phyloP scores from a whole-genome alignment of 73 alveolate species.

The Paramecium caudatum region DNA sequence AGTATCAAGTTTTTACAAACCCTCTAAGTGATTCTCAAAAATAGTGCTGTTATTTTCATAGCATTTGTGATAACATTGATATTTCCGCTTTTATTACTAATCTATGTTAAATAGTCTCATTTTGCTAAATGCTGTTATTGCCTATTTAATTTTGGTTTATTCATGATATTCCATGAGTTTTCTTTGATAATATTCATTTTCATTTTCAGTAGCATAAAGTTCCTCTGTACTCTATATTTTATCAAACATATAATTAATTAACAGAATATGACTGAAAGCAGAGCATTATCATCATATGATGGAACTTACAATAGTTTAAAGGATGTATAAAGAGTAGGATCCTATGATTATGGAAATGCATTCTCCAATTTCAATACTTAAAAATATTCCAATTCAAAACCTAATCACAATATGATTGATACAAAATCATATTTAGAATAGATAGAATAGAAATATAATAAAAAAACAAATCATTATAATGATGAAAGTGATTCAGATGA shows the following conservation, averaged over 20 bases:
- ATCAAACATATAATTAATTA: conserved; percentile 8
- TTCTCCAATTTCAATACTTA: neutral
- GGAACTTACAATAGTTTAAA: conserved; percentile 45
- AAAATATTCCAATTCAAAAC: conserved; percentile 8
- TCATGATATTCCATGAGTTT: conserved; percentile 25
- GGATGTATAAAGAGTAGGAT: conserved; percentile 12
- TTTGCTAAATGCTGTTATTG: neutral
- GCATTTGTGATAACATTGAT: conserved; percentile 6
- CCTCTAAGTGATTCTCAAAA: neutral
- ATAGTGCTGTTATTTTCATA: neutral
- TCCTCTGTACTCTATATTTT: neutral
- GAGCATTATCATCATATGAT: conserved; percentile 44
- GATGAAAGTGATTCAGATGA: conserved; percentile 54
- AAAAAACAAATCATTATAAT: neutral
- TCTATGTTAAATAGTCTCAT: neutral
- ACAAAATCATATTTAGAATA: conserved; percentile 42
- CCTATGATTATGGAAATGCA: conserved; percentile 25
- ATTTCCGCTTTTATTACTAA: neutral
- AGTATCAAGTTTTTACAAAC: neutral
- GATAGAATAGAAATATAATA: conserved; percentile 40
- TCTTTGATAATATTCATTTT: conserved; percentile 48
- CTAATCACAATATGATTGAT: conserved; percentile 23
- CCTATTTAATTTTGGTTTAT: neutral
- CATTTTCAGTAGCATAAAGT: conserved; percentile 26
- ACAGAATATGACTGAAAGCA: conserved; percentile 13